Conservation (phyloP, 352 stramenopile species). For the Elongisporangium anandrum region DNA sequence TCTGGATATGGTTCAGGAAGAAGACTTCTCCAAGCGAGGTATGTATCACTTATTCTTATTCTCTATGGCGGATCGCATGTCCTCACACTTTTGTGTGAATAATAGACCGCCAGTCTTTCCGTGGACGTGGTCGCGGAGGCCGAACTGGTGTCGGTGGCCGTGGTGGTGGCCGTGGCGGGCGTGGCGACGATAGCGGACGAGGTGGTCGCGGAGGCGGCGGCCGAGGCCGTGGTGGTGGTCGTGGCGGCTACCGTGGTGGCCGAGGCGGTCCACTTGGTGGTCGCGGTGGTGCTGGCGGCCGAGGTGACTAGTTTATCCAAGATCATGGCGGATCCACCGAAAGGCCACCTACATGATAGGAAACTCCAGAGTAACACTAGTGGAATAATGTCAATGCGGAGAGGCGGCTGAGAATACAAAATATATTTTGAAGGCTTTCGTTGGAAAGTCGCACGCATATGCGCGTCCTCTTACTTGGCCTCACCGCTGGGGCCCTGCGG, state of each 20-base stretch:
- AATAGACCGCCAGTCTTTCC: conserved; percentile 66
- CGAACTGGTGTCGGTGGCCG: conserved; percentile 46
- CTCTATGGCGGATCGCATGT: conserved; percentile 3
- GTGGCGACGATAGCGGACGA: conserved; percentile 31
- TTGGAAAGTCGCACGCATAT: neutral
- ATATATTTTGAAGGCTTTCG: conserved; percentile 2
- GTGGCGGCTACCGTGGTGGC: conserved; percentile 24
- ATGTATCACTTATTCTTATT: conserved; percentile 4
- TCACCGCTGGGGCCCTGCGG: conserved; percentile 76
- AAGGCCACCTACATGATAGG: neutral
- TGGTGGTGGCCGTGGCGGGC: conserved; percentile 32
- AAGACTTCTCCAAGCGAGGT: conserved; percentile 87
- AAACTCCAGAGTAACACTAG: neutral
- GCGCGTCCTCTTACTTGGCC: conserved; percentile 37
- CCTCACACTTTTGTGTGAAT: conserved; percentile 8
- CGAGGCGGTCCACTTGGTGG: conserved; percentile 14
- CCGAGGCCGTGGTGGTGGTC: conserved; percentile 11
- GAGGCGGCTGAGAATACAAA: conserved; percentile 1
- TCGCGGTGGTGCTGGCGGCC: conserved; percentile 21
- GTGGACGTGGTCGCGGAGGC: conserved; percentile 65
- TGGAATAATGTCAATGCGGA: neutral
- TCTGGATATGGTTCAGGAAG: conserved; percentile 94
- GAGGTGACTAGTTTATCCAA: conserved; percentile 12
- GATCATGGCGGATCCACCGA: conserved; percentile 14
- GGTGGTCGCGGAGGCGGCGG: conserved; percentile 21